Base-by-base conservation (phyloP, 768 basidiomycete genomes). In the Hypholoma fasciculare region DNA sequence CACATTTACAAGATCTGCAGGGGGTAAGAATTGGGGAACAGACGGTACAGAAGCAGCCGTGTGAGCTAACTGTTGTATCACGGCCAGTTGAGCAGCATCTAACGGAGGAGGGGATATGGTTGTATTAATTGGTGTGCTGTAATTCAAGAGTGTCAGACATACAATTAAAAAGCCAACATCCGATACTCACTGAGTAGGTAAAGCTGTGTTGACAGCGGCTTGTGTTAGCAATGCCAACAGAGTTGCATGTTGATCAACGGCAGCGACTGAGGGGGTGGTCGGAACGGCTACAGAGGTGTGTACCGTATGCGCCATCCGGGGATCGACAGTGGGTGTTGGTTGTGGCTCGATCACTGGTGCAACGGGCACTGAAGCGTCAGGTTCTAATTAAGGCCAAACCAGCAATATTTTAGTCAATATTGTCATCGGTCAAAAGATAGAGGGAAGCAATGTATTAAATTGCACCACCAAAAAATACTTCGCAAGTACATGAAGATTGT, bases 51-150 rank as follows among this genome's bases (percentile, higher is more conserved):
- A 61, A 69, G 70, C 63, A 69, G 87, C 82, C 65, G 82, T 82
- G 65, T 86, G 84, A 53, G 89, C 80, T 69, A 93, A 80, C 69
- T 91, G 90, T 68, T 92, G 90, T 65, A 94, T 76, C 63, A 90
- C 76, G 49, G 88, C 85, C 55, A 93, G 74, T 68, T 89, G 88
- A 60, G 78, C 73, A 52, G 81, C 72, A 61, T 83, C 82, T 65
- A 83, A 73, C 56, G 69, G 69, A 42, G 73, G 60, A 52, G 70
- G 52, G 30, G 74, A 66, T 42, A 71, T 60, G n/a, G 67, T 65
- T 6, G 71, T 82, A 67, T 85, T 89, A 85, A 84, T 66, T 60
- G 69, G 67, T 83, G 75, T 83, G 87, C 44, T 88, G 88, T 76
- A 86, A 88, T 63, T 8, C 61, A 49, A 19, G 36, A 36, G 40